Conservation (phyloP, 2,329 filamentous ascomycete species). For the Talaromyces sp. region DNA sequence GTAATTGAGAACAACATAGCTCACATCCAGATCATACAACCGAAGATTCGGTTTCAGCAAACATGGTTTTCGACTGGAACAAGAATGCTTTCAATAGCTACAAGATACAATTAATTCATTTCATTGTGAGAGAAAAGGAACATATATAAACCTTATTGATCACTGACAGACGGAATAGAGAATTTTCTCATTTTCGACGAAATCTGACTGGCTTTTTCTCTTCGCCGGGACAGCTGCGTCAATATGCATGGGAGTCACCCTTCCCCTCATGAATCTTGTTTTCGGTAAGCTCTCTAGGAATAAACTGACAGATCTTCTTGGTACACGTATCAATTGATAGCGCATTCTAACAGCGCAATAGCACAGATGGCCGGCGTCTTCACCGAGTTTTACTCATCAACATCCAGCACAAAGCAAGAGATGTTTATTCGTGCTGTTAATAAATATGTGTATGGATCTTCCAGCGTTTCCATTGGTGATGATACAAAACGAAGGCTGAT, state of each 20-base stretch:
- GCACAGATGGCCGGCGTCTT: conserved; percentile 46
- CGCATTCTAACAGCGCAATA: not conserved
- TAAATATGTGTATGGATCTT: not conserved
- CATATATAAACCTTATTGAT: not conserved
- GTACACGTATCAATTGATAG: too few relatives aligned
- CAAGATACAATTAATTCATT: not conserved
- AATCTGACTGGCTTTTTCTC: not conserved
- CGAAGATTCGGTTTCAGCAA: not conserved
- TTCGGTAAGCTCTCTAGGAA: conserved; percentile 44
- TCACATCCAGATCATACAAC: not conserved
- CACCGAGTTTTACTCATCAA: conserved; percentile 38
- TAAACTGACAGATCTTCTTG: not conserved
- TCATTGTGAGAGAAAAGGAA: not conserved
- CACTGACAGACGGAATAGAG: not conserved
- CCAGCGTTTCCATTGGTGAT: not conserved
- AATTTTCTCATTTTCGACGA: not conserved
- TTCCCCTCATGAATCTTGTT: conserved; percentile 54
- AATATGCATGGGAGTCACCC: not conserved
- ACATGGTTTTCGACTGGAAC: not conserved
- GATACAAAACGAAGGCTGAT: not conserved
- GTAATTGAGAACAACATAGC: not conserved
- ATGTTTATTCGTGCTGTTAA: not conserved
- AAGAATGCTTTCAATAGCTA: not conserved
- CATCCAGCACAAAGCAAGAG: not conserved
- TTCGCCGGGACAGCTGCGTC: not conserved